Percentiles rank a stretch among this genome's conserved stretches.
Evolutionary conservation across 108 stramenopile species (phyloP).

Genomic region (Pseudonitzschia pungens): DNA sequence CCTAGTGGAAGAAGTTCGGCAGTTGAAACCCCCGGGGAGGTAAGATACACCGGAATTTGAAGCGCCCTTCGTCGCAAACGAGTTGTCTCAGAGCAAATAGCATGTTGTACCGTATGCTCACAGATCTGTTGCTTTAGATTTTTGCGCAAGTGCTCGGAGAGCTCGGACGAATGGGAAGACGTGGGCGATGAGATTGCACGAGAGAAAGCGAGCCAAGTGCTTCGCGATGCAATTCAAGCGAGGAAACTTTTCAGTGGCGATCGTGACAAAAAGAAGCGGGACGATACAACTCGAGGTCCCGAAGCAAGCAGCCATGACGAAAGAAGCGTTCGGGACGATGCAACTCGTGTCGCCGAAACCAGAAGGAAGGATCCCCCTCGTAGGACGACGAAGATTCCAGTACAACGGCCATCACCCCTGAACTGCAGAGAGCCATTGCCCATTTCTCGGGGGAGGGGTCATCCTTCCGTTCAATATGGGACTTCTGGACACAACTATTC

Average conservation of each 20-base stretch:
- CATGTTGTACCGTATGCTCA: background rate
- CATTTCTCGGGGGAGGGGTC: background rate
- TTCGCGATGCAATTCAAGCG: slow-evolving; percentile 71
- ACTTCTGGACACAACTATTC: background rate
- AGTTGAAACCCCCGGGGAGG: slow-evolving; percentile 55
- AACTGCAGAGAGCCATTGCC: background rate
- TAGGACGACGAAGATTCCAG: background rate
- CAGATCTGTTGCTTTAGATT: slow-evolving; percentile 32
- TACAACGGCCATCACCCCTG: background rate
- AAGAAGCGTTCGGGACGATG: background rate
- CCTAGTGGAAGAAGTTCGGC: slow-evolving; percentile 45
- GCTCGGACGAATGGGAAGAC: slow-evolving; percentile 51
- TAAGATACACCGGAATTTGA: background rate
- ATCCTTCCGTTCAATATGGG: background rate
- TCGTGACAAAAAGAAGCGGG: background rate
- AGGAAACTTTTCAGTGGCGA: slow-evolving; percentile 3
- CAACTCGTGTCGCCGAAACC: background rate
- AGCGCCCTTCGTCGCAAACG: background rate
- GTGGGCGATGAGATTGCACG: slow-evolving; percentile 64
- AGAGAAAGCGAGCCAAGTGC: slow-evolving; percentile 74
- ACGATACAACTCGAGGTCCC: background rate
- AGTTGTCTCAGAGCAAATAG: background rate
- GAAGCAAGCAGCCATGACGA: background rate
- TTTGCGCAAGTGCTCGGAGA: slow-evolving; percentile 45
- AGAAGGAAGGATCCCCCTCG: background rate